Evolutionary conservation across 2,329 filamentous ascomycete genomes (phyloP), one percentile per base, ranked within the genome.

Genomic region (Pleomassaria siparia): DNA sequence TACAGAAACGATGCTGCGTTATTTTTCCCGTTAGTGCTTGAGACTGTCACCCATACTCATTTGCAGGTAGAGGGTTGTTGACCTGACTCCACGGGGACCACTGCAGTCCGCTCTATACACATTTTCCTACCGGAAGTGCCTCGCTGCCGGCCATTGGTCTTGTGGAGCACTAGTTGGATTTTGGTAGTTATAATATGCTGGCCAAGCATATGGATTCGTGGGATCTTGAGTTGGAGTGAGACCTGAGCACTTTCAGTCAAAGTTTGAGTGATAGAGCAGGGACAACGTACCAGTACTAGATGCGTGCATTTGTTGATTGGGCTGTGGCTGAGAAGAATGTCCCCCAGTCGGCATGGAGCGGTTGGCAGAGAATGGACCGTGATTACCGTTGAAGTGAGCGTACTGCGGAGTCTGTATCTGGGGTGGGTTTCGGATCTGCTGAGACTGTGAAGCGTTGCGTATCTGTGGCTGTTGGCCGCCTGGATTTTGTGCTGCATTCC

Each of bases 171-270:
- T 49, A 16, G 53, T 53, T 18, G 56, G 52, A 30, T 39, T 53
- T 37, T 62, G 59, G 33, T 64, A 67, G 9, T 53, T 56, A 35
- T 64, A 66, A 28, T 62, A 66, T 9, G 53, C 35, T 4, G 57
- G 41, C 64, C 64, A 67, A 11, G 50, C 46, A 37, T 65, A 67
- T 6, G 60, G 47, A 22, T 55, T 59, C 8, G 18, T 55, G 1
- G 56, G 43, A 28, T 68, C 55, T 22, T 53, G 53, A 3, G 55
- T 51, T 2, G 61, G 55, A 2, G 54, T 46, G 12, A 62, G 47
- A 18, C 45, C 50, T 48, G 42, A 20, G 9, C 20, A 36, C 8
- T 28, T 10, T 26, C 20, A 22, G 29, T 4, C 18, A 11, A 24
- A 16, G 10, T 26, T 4, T 16, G 18, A 22, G 32, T 24, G 26